phyloP scores from a whole-genome alignment of 192 early-diverging fungal species.

The Rhizophagus sp. region DNA sequence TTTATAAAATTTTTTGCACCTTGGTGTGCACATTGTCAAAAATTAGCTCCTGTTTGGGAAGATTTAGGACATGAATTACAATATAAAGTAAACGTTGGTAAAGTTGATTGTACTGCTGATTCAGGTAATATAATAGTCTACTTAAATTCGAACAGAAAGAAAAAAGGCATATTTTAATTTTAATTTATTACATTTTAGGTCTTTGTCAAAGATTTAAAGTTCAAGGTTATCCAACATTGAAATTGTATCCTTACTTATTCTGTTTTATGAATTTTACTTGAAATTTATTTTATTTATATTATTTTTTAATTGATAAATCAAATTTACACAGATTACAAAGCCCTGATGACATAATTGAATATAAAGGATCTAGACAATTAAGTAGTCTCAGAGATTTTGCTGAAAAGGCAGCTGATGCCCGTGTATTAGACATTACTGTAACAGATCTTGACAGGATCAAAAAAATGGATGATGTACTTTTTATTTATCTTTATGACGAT shows the following conservation, averaged over 20 bases:
- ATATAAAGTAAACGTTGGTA: slow-evolving; percentile 77
- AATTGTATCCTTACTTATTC: slow-evolving; percentile 50
- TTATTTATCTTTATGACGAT: slow-evolving; percentile 58
- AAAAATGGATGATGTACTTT: slow-evolving; percentile 46
- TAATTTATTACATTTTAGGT: background rate
- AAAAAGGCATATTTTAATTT: background rate
- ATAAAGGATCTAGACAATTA: slow-evolving; percentile 49
- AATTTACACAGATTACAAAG: slow-evolving; percentile 40
- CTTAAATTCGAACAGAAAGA: too few relatives aligned
- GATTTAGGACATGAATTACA: slow-evolving; percentile 62
- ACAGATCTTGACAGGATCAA: slow-evolving; percentile 44
- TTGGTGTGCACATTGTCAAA: slow-evolving; percentile 88
- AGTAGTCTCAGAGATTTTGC: slow-evolving; percentile 56
- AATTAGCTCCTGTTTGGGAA: slow-evolving; percentile 78
- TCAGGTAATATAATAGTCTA: slow-evolving; percentile 26
- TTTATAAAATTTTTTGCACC: slow-evolving; percentile 89
- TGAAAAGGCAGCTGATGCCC: slow-evolving; percentile 40
- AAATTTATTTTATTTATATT: background rate
- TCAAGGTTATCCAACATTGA: slow-evolving; percentile 86
- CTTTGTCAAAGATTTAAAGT: slow-evolving; percentile 70
- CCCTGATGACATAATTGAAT: slow-evolving; percentile 40
- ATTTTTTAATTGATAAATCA: slow-evolving; percentile 28
- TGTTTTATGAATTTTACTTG: background rate
- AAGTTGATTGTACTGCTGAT: slow-evolving; percentile 81
- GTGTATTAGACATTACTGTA: slow-evolving; percentile 34